Conservation (phyloP, 176 grass and related monocot species). For the Poa pratensis region DNA sequence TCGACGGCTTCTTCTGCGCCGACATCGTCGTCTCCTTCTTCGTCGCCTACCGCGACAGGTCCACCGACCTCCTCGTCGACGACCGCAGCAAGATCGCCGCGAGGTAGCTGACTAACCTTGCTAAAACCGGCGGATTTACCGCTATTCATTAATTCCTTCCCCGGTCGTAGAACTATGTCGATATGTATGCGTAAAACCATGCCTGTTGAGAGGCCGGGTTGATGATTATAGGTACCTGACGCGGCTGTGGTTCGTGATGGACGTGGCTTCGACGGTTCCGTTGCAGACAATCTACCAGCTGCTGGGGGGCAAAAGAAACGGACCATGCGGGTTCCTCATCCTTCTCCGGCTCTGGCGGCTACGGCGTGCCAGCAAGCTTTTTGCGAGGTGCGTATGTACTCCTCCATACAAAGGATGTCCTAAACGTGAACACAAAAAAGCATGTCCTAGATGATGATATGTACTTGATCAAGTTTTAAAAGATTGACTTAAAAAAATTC, state of each 20-base stretch:
- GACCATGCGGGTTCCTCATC: constrained; percentile 37
- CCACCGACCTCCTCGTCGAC: constrained; percentile 55
- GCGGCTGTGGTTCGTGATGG: constrained; percentile 49
- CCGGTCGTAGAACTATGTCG: too few species aligned
- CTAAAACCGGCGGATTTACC: neutral
- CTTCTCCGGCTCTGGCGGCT: constrained; percentile 73
- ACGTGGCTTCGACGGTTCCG: constrained; percentile 64
- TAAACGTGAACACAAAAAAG: too few species aligned
- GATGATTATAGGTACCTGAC: constrained; percentile 33
- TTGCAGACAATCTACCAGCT: constrained; percentile 52
- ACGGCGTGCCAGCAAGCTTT: constrained; percentile 52
- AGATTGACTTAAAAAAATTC: too few species aligned
- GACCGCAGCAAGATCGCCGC: constrained; percentile 54
- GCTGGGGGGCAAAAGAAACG: constrained; percentile 26
- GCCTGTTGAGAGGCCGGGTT: too few species aligned
- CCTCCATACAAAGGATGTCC: too few species aligned
- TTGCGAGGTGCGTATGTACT: constrained; percentile 31
- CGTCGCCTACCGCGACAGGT: constrained; percentile 61
- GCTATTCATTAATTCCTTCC: neutral
- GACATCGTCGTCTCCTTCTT: constrained; percentile 70
- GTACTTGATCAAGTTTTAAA: too few species aligned
- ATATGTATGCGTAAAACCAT: neutral
- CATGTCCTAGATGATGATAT: too few species aligned
- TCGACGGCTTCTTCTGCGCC: constrained; percentile 61
- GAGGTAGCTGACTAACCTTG: constrained; percentile 19